Base-by-base conservation (phyloP, 768 basidiomycete species). In the Termitomyces sp. region DNA sequence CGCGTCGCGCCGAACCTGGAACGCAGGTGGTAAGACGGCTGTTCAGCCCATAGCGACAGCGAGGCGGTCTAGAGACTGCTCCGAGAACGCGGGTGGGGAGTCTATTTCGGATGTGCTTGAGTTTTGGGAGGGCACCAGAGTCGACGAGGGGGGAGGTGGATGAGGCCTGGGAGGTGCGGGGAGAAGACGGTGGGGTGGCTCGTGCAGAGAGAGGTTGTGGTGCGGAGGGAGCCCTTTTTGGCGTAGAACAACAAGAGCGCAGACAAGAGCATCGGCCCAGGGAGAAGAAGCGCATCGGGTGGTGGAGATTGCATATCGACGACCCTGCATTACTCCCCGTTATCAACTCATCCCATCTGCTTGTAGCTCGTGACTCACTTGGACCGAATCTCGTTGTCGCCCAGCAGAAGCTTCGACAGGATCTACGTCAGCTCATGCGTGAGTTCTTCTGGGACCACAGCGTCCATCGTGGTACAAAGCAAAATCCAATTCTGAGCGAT, bases 11-110 rank as follows among this genome's bases (percentile, higher is more conserved):
- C 78, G 8, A 38, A 78, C 79, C 70, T 79, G 83, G 73, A 94
- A 94, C 5, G 92, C 87, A 10, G 86, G 83, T 0, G 89, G 92
- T 5, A 95, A 73, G 1, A 94, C 82, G 0, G 82, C 74, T 56
- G 85, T 78, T 0, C 93, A 91, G 6, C 90, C 90, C 43, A 94
- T 72, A 0, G 90, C 89, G 69, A 86, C 86, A 10, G 93, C 89
- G 4, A 95, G 68, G 8, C 93, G 76, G 68, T 96, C 94, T 1
- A 95, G 71, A 0, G 88, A 80, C 60, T 94, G 90, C 62, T 96
- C 93, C 58, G 90, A 92, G 27, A 89, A 77, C 34, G 85, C 85
- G 2, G 87, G 89, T 38, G 87, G 85, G 1, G 75, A 79, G 42
- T 89, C 87, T 27, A 76, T 77, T 41, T 82, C 79, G 0, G 82